A percentile compares a stretch with the other conserved stretches of the same genome.
These are phyloP conservation scores for Claviceps sp. DNA, from an alignment of 2,329 filamentous ascomycete species.

Conservation along the genomic window DNA sequence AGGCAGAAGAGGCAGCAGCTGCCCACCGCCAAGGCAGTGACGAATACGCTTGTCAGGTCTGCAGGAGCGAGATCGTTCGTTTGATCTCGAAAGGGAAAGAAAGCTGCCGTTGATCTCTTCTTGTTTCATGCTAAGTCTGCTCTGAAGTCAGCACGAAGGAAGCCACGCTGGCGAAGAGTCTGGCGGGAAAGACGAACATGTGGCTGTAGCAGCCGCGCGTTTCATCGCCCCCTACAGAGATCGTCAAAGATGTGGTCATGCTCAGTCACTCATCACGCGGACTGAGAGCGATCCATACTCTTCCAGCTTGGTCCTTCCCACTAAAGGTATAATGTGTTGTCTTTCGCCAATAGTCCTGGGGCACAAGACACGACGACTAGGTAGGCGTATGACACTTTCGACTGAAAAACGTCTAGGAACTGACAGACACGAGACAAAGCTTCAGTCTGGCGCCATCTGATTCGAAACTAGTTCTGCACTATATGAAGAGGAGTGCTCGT, in stretches of 20 bases:
- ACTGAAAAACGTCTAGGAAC: not conserved
- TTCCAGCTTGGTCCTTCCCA: not conserved
- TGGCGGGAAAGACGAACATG: not conserved
- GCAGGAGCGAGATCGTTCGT: not conserved
- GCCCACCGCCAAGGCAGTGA: not conserved
- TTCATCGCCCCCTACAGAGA: not conserved
- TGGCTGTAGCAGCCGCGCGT: not conserved
- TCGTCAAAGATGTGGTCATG: slow-evolving; percentile 4
- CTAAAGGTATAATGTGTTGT: not conserved
- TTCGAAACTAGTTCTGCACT: not conserved
- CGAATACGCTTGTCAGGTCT: not conserved
- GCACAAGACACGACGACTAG: slow-evolving; percentile 3
- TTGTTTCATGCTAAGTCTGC: not conserved
- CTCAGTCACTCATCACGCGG: slow-evolving; percentile 3
- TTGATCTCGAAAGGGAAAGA: not conserved
- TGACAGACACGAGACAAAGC: not conserved
- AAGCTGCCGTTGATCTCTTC: not conserved
- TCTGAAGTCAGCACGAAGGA: not conserved
- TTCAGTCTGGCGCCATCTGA: not conserved
- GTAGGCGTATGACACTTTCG: not conserved
- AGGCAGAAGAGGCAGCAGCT: not conserved
- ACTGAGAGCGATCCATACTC: not conserved
- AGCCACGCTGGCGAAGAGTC: not conserved
- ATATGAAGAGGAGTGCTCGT: not conserved
- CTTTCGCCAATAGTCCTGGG: not conserved